A percentile compares a stretch with the other conserved stretches of the same genome.
Conservation (phyloP, 192 early-diverging fungal genomes). For the Anaeromyces robustus region DNA sequence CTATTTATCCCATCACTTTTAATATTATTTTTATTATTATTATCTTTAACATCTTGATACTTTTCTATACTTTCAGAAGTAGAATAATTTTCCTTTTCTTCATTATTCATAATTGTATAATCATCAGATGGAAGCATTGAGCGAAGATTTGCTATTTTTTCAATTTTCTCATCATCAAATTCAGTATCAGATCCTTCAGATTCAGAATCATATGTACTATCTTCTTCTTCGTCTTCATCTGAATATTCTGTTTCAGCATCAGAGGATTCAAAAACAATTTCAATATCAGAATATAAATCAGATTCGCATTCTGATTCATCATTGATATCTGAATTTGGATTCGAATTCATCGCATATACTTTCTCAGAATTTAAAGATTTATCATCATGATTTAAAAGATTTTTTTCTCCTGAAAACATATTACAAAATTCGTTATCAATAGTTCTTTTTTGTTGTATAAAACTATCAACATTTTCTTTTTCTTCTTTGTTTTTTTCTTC, state of each 20-base stretch:
- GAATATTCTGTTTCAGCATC: background rate
- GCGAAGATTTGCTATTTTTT: background rate
- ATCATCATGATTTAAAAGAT: no score
- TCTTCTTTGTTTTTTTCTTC: no score
- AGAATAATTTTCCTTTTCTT: background rate
- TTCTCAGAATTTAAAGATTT: background rate
- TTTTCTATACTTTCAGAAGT: background rate
- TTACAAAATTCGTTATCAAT: no score
- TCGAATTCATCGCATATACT: background rate
- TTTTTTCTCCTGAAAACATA: no score
- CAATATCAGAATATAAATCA: background rate
- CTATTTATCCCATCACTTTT: background rate
- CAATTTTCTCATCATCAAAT: background rate
- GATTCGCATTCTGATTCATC: background rate
- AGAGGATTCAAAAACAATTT: background rate
- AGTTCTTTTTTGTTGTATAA: no score
- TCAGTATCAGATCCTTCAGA: background rate
- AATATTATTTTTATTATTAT: background rate
- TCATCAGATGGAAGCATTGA: background rate
- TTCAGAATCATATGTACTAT: background rate
- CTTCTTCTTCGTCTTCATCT: background rate
- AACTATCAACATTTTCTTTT: no score
- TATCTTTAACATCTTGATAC: background rate
- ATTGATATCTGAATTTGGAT: no score
- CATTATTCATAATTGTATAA: background rate